phyloP scores from a whole-genome alignment of 805 yeast genomes.

The Cyberlindnera americana region DNA sequence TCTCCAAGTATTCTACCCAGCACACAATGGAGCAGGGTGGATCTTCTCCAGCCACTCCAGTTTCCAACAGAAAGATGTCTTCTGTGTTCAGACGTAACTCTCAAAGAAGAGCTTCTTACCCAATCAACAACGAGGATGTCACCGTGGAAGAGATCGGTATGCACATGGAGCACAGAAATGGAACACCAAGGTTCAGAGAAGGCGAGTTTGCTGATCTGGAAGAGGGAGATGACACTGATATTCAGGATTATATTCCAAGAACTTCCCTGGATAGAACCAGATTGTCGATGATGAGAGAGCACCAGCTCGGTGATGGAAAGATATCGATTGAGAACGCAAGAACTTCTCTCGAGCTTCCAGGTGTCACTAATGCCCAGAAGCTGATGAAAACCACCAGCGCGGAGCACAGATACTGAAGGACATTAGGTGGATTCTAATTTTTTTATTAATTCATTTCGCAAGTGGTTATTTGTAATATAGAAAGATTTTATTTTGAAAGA shows the following conservation, averaged over 20 bases:
- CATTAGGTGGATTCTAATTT: too few species aligned
- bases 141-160: constrained; percentile 39
- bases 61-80: constrained; percentile 31
- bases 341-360: constrained; percentile 39
- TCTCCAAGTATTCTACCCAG: constrained; percentile 42
- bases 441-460: too few species aligned
- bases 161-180: constrained; percentile 26
- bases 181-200: constrained; percentile 28
- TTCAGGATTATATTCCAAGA: constrained; percentile 25
- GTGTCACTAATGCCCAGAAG: constrained; percentile 35
- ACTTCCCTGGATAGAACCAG: constrained; percentile 38
- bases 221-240: constrained; percentile 1
- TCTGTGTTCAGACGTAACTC: constrained; percentile 35
- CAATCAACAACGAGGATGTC: constrained; percentile 28
- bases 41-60: constrained; percentile 12
- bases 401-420: constrained; percentile 1
- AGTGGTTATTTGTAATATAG: neutral
- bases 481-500: too few species aligned
- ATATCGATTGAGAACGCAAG: constrained; percentile 38
- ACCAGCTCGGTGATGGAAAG: constrained; percentile 36
- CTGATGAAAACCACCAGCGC: constrained; percentile 27
- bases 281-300: constrained; percentile 32
- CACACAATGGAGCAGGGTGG: constrained; percentile 28
- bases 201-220: constrained; percentile 2
- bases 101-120: constrained; percentile 28